These are phyloP conservation scores for Apiotrichum veenhuisii DNA, from an alignment of 1,284 basidiomycete genomes.

Conservation along the genomic window DNA sequence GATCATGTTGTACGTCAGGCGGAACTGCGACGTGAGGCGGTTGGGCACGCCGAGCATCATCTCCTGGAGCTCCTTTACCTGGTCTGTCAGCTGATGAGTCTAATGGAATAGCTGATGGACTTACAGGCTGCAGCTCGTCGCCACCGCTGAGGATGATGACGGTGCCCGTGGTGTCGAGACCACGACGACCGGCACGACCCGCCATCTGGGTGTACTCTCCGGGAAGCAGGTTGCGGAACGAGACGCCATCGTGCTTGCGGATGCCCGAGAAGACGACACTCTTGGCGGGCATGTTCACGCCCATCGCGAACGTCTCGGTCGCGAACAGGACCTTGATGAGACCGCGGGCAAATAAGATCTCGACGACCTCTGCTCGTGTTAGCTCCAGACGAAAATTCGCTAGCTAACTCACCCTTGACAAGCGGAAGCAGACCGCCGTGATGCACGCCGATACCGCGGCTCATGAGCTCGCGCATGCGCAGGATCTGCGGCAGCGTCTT, in stretches of 20 bases:
- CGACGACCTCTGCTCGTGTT: conserved; percentile 78
- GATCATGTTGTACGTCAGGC: conserved; percentile 99
- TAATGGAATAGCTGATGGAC: conserved; percentile 27
- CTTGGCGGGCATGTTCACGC: conserved; percentile 98
- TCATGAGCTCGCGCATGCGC: conserved; percentile 84
- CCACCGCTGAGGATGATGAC: conserved; percentile 85
- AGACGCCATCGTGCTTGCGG: conserved; percentile 91
- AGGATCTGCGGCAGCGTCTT: conserved; percentile 91
- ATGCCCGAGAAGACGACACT: conserved; percentile 95
- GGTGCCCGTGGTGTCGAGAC: conserved; percentile 90
- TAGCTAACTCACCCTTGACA: conserved; percentile 70
- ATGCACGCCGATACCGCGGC: conserved; percentile 93
- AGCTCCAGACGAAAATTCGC: conserved; percentile 57
- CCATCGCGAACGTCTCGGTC: conserved; percentile 99
- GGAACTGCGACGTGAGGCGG: conserved; percentile 93
- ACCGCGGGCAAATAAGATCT: conserved; percentile 92
- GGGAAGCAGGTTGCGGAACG: conserved; percentile 75
- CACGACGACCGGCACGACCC: conserved; percentile 92
- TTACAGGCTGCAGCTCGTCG: conserved; percentile 77
- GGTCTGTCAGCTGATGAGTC: neutral
- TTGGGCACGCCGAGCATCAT: conserved; percentile 94
- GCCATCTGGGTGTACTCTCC: conserved; percentile 99
- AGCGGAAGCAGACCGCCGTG: conserved; percentile 95
- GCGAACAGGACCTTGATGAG: conserved; percentile 97
- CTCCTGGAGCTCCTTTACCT: conserved; percentile 70